phyloP scores from a whole-genome alignment of 163 green algal species.

The Prototheca wickerhamii region DNA sequence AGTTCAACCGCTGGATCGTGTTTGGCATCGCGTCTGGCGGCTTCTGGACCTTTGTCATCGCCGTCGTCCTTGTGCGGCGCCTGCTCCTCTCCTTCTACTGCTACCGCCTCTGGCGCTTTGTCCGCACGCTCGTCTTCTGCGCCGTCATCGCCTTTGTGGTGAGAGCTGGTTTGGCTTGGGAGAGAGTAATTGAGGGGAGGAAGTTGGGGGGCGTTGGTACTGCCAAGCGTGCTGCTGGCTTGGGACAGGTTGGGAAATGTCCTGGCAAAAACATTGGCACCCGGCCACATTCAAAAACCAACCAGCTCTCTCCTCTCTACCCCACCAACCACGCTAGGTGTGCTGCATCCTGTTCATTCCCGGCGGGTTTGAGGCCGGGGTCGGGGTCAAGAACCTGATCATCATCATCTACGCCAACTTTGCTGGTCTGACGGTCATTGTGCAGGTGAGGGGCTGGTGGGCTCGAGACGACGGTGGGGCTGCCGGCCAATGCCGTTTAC shows the following conservation, averaged over 20 bases:
- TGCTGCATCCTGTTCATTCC: conserved; percentile 31
- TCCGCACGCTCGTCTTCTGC: conserved; percentile 19
- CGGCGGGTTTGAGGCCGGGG: conserved; percentile 1
- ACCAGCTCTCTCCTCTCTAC: not conserved
- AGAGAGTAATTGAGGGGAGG: not conserved
- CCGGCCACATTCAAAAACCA: too few relatives aligned
- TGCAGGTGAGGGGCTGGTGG: conserved; percentile 1
- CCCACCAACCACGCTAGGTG: conserved; percentile 3
- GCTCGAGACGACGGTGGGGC: not conserved
- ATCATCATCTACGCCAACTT: conserved; percentile 53
- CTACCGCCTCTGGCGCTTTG: conserved; percentile 26
- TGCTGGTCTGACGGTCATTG: conserved; percentile 16
- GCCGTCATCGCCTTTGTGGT: conserved; percentile 21
- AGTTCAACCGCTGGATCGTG: conserved; percentile 26
- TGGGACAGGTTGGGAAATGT: too few relatives aligned
- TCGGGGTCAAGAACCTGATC: conserved; percentile 37
- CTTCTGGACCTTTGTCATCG: conserved; percentile 22
- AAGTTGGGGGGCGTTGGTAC: not conserved
- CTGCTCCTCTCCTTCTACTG: conserved; percentile 16
- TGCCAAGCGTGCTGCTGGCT: too few relatives aligned
- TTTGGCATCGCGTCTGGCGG: conserved; percentile 28
- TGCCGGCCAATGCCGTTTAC: too few relatives aligned
- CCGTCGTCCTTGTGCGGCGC: conserved; percentile 6
- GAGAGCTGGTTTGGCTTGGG: not conserved
- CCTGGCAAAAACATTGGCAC: too few relatives aligned